phyloP scores from a whole-genome alignment of 2,329 filamentous ascomycete species.

The Trichoderma gracile region DNA sequence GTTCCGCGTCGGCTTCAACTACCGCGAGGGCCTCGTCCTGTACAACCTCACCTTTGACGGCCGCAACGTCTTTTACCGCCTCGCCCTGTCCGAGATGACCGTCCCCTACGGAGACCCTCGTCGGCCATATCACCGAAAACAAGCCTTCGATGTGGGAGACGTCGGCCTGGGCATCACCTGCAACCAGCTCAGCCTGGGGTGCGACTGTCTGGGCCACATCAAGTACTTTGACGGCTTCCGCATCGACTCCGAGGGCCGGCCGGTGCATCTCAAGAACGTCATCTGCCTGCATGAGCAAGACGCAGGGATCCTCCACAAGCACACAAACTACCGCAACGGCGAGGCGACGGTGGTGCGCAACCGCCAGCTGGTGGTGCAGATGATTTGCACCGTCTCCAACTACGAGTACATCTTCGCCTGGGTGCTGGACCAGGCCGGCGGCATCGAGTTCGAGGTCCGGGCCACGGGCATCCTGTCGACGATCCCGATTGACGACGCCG shows the following conservation, averaged over 20 bases:
- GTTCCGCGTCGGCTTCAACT: conserved; percentile 68
- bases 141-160: conserved; percentile 72
- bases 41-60: conserved; percentile 69
- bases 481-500: conserved; percentile 59
- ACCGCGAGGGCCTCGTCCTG: conserved; percentile 68
- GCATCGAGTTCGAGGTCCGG: conserved; percentile 61
- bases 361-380: conserved; percentile 66
- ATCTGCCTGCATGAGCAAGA: conserved; percentile 72
- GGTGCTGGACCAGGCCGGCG: conserved; percentile 62
- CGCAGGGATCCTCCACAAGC: conserved; percentile 71
- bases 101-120: conserved; percentile 69
- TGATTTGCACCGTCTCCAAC: conserved; percentile 68
- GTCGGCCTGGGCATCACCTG: conserved; percentile 65
- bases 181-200: conserved; percentile 68
- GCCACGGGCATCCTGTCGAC: conserved; percentile 67
- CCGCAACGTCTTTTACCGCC: conserved; percentile 65
- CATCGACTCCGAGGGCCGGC: conserved; percentile 54
- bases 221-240: conserved; percentile 62
- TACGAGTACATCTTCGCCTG: conserved; percentile 64
- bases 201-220: conserved; percentile 69
- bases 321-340: conserved; percentile 65
- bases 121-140: conserved; percentile 66
- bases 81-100: conserved; percentile 69
- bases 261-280: conserved; percentile 56
- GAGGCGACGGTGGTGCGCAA: conserved; percentile 60